Evolutionary conservation across 768 basidiomycete genomes (phyloP).

Genomic region (Tephrocybe sp.): DNA sequence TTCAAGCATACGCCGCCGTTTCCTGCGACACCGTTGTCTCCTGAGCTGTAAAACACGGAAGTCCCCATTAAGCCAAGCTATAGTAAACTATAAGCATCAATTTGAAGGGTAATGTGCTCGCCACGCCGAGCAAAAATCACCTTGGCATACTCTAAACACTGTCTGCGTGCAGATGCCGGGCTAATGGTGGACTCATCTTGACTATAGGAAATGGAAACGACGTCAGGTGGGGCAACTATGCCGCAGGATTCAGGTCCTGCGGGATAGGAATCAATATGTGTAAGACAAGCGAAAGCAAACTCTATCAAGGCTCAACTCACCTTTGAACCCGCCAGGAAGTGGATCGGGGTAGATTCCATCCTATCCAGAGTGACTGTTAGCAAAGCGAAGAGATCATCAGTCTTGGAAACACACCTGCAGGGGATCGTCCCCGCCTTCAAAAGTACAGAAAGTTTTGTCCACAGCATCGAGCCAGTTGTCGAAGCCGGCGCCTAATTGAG

Average conservation of each 20-base stretch:
- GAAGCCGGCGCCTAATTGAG: conserved; percentile 38
- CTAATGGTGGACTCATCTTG: conserved; percentile 43
- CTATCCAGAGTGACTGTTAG: conserved; percentile 6
- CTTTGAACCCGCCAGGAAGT: neutral
- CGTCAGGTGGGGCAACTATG: conserved; percentile 39
- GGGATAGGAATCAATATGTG: neutral
- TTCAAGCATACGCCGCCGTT: conserved; percentile 33
- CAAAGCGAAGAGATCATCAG: neutral
- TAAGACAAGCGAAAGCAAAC: neutral
- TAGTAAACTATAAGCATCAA: too few species aligned
- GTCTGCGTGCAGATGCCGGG: conserved; percentile 39
- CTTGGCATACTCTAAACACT: conserved; percentile 49
- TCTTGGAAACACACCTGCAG: conserved; percentile 21
- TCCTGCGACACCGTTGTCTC: conserved; percentile 37
- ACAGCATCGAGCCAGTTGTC: conserved; percentile 51
- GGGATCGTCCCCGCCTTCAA: conserved; percentile 46
- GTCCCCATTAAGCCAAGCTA: conserved; percentile 61
- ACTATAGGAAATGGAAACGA: conserved; percentile 42
- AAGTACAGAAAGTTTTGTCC: conserved; percentile 44
- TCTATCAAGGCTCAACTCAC: neutral
- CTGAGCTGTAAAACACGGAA: conserved; percentile 57
- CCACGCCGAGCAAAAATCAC: conserved; percentile 10
- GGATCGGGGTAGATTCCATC: conserved; percentile 21
- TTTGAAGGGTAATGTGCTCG: neutral
- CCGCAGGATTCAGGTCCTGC: conserved; percentile 38